Evolutionary conservation across 2,329 filamentous ascomycete genomes (phyloP).

Genomic region (Blastomyces emzantsi): DNA sequence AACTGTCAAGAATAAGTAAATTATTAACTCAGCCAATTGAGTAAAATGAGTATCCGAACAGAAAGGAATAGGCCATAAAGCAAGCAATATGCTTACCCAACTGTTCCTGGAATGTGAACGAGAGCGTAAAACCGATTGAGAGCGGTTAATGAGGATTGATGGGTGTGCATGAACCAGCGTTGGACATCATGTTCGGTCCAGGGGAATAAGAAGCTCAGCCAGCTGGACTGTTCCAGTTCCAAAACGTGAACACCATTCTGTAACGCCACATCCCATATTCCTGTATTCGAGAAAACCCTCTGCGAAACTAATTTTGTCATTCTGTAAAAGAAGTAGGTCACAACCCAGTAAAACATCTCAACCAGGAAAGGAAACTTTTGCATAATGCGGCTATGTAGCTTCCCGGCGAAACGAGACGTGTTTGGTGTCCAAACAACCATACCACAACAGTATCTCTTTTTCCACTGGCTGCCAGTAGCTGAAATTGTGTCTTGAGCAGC

Average conservation of each 20-base stretch:
- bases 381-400: conserved; percentile 54
- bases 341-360: conserved; percentile 66
- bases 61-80: neutral
- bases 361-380: conserved; percentile 61
- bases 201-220: conserved; percentile 33
- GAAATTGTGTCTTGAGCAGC: conserved; percentile 19
- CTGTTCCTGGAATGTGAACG: conserved; percentile 45
- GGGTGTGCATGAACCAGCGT: conserved; percentile 37
- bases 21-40: conserved; percentile 12
- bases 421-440: conserved; percentile 50
- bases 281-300: conserved; percentile 43
- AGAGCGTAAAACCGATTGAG: conserved; percentile 44
- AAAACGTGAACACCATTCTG: conserved; percentile 38
- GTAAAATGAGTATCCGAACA: conserved; percentile 6
- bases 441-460: conserved; percentile 42
- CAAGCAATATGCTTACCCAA: conserved; percentile 31
- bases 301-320: conserved; percentile 48
- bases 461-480: conserved; percentile 36
- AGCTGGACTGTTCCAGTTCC: conserved; percentile 36
- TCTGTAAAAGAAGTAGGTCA: conserved; percentile 57
- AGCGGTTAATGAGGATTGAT: conserved; percentile 36
- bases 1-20: conserved; percentile 25
- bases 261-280: conserved; percentile 41
- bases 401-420: conserved; percentile 51
- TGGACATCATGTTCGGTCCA: conserved; percentile 39